Evolutionary conservation across 345 rosid genomes (phyloP).

Genomic region (Mangifera indica): DNA sequence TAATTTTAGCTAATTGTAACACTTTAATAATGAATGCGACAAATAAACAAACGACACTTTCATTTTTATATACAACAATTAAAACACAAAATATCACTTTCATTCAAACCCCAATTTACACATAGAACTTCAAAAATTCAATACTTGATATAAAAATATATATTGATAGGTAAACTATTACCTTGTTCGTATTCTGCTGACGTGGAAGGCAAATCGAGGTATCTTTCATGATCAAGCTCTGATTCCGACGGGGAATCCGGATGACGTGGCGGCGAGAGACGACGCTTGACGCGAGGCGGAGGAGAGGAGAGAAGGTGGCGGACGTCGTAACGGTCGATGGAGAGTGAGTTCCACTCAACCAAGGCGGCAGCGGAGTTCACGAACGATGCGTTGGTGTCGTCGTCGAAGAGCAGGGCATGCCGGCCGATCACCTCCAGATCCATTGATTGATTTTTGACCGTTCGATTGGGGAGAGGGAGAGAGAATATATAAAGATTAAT

Average conservation of each 20-base stretch:
- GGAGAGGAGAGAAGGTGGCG: slow-evolving; percentile 92
- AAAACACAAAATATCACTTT: slow-evolving; percentile 1
- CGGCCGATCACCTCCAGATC: slow-evolving; percentile 90
- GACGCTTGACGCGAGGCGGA: slow-evolving; percentile 65
- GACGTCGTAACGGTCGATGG: slow-evolving; percentile 94
- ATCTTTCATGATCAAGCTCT: slow-evolving; percentile 79
- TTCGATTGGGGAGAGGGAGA: slow-evolving; percentile 10
- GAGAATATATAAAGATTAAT: not conserved
- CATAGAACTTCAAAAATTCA: not conserved
- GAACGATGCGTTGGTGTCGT: slow-evolving; percentile 73
- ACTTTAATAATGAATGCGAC: too few species aligned
- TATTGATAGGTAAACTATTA: slow-evolving; percentile 15
- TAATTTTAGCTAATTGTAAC: too few species aligned
- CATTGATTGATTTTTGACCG: slow-evolving; percentile 39
- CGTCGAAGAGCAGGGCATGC: slow-evolving; percentile 93
- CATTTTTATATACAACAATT: not conserved
- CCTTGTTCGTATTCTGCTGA: slow-evolving; percentile 47
- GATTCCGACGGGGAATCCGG: slow-evolving; percentile 40
- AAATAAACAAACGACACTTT: too few species aligned
- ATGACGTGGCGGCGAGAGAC: slow-evolving; percentile 25
- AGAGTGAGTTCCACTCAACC: slow-evolving; percentile 87
- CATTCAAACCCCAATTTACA: not conserved
- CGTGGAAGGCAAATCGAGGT: slow-evolving; percentile 56
- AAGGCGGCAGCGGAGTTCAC: slow-evolving; percentile 81
- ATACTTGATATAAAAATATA: too few species aligned